Evolutionary conservation across 2,329 filamentous ascomycete species (phyloP).

Genomic region (Fusarium siculi): DNA sequence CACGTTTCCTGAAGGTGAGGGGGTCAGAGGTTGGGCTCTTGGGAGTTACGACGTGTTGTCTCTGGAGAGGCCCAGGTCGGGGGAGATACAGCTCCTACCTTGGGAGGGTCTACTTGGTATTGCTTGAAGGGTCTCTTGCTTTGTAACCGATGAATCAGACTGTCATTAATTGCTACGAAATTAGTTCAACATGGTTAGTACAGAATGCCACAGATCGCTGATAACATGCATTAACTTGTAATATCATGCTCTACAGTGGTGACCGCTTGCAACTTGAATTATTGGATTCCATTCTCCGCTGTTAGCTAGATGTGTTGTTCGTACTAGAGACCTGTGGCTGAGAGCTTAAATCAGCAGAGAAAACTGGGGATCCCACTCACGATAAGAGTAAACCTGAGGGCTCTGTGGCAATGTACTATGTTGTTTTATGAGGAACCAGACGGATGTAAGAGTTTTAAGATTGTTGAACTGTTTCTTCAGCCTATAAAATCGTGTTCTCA

Average conservation of each 20-base stretch:
- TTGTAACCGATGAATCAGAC: not conserved
- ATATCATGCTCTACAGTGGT: not conserved
- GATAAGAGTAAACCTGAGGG: no score
- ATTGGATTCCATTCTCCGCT: not conserved
- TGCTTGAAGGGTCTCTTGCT: not conserved
- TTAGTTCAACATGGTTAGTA: not conserved
- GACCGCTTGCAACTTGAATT: no score
- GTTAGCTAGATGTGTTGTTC: no score
- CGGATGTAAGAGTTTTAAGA: no score
- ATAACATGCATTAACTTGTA: not conserved
- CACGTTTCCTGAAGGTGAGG: not conserved
- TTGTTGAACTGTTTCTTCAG: no score
- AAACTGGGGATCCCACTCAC: no score
- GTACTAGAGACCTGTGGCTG: no score
- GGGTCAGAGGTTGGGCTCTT: not conserved
- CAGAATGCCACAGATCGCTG: not conserved
- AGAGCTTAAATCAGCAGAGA: no score
- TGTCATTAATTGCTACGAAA: not conserved
- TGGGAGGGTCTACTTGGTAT: not conserved
- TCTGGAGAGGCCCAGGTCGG: not conserved
- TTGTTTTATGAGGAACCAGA: not conserved
- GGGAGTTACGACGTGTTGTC: not conserved
- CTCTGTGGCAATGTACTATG: not conserved
- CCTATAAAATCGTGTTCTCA: no score
- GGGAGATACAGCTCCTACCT: not conserved